phyloP scores from a whole-genome alignment of 2,329 filamentous ascomycete genomes.

The Talaromyces atroroseus region DNA sequence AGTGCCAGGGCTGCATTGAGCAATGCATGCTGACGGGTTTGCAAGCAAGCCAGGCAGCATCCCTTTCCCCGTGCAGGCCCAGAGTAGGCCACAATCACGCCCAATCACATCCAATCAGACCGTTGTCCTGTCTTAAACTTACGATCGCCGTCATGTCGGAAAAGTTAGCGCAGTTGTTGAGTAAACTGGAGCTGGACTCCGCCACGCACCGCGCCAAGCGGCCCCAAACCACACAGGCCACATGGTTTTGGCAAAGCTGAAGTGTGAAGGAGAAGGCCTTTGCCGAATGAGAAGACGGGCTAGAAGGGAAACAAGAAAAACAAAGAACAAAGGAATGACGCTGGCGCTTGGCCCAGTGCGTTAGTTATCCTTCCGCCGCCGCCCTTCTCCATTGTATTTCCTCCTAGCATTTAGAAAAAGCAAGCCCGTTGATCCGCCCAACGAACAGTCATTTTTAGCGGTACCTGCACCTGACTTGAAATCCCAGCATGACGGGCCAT shows the following conservation, averaged over 20 bases:
- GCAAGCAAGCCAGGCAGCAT: not conserved
- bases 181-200: constrained; percentile 3
- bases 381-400: not conserved
- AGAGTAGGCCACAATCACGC: not conserved
- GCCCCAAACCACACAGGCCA: constrained; percentile 10
- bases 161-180: not conserved
- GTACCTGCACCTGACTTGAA: constrained; percentile 8
- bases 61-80: not conserved
- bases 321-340: not conserved
- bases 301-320: not conserved
- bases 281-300: not conserved
- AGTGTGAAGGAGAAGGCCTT: not conserved
- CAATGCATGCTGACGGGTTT: not conserved
- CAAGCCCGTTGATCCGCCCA: constrained; percentile 7
- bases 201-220: constrained; percentile 8
- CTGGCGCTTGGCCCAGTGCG: not conserved
- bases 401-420: not conserved
- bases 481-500: constrained; percentile 3
- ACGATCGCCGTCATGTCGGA: constrained; percentile 1
- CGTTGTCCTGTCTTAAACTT: constrained; percentile 8
- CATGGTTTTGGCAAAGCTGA: constrained; percentile 11
- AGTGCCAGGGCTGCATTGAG: no score
- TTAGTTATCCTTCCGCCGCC: not conserved
- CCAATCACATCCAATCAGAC: not conserved
- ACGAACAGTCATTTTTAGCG: not conserved